Base-by-base conservation (phyloP, 495 filamentous ascomycete genomes). In the Aspergillus incahuasiensis region DNA sequence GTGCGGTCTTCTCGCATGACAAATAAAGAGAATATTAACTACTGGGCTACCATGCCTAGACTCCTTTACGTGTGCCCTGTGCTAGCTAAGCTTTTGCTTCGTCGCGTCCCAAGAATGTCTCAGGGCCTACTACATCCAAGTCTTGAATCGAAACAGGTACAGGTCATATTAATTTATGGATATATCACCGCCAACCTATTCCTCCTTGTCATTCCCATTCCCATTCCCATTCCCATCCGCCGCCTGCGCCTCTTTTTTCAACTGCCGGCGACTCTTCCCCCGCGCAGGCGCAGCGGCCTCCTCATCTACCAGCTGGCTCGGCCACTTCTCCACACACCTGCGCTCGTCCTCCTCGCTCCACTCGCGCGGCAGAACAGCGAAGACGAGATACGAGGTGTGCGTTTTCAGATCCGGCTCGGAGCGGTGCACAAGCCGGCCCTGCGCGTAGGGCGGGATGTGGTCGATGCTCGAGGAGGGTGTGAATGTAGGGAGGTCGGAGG, bases 351-450 rank as follows among this genome's bases (percentile, higher is more conserved):
- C 88, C 46, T 83, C 86, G 0, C 74, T 84, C 95, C 94, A 97
- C 49, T 87, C 86, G 47, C 83, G 75, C 12, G 95, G 95, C 50
- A 99, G 71, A 5, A 94, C 73, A 1, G 95, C 94, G 79, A 99
- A 98, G 6, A 95, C 87, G 15, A 99, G 78, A 69, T 97, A 99
- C 12, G 86, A 90, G 0, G 94, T 99, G 70, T 99, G 94, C 9
- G 84, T 91, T 79, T 96, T 96, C 28, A 97, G 69, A 72, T 99
- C 92, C 1, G 84, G 77, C 72, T 97, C 94, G 5, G 85, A 81
- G 21, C 91, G 82, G 57, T 91, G 89, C 9, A 88, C 77, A 52
- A 97, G 59, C 18, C 84, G 82, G 5, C 94, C 94, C 39, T 89
- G 83, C 56, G 75, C 75, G 49, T 79, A 84, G 13, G 71, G 9